These are phyloP conservation scores for Sonneratia alba DNA, from an alignment of 345 rosid species.

Conservation along the genomic window DNA sequence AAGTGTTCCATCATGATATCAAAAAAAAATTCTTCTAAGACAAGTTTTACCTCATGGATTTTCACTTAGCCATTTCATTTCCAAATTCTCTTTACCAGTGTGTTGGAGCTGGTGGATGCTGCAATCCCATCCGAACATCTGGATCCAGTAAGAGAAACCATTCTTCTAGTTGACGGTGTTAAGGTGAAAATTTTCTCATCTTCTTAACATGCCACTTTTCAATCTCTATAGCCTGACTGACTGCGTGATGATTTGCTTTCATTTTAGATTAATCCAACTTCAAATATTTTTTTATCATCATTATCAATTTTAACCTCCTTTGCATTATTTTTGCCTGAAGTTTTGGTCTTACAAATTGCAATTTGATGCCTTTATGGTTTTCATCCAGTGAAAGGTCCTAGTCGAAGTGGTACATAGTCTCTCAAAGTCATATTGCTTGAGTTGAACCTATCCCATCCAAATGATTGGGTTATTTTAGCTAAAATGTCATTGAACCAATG, in stretches of 20 bases:
- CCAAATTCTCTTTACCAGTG: conserved; percentile 24
- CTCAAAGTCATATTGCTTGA: neutral
- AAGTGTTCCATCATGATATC: neutral
- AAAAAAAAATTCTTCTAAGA: neutral
- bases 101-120: conserved; percentile 95
- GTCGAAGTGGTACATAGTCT: neutral
- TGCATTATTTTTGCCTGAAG: neutral
- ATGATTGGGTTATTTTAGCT: neutral
- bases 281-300: neutral
- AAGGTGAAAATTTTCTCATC: conserved; percentile 35
- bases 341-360: neutral
- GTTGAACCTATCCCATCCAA: neutral
- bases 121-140: conserved; percentile 66
- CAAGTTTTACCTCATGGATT: neutral
- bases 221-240: neutral
- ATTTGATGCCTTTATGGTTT: neutral
- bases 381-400: neutral
- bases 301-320: neutral
- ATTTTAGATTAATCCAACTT: neutral
- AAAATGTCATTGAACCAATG: neutral
- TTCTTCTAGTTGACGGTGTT: conserved; percentile 73
- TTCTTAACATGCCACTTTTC: neutral
- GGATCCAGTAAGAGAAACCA: conserved; percentile 58
- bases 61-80: neutral
- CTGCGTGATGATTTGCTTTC: neutral